Conservation (phyloP, 139 green algal genomes). For the Chlamydomonas eustigma region DNA sequence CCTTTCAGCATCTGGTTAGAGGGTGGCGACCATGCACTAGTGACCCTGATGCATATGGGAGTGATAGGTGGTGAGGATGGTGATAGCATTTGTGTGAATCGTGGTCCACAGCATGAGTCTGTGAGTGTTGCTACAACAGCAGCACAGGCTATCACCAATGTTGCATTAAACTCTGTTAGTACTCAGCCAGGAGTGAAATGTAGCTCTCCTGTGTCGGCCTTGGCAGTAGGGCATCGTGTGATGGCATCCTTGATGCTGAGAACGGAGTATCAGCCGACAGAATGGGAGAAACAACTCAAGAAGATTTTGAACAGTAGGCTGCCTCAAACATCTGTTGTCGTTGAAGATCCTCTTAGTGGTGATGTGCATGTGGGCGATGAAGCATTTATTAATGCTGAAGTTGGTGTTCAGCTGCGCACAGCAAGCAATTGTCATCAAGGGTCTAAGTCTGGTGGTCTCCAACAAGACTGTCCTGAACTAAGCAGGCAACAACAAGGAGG, state of each 20-base stretch:
- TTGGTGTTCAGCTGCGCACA: background rate
- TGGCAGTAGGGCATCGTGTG: background rate
- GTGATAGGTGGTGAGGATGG: background rate
- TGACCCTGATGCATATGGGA: background rate
- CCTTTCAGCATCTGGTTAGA: background rate
- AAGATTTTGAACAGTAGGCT: background rate
- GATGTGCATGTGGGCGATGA: too few species aligned
- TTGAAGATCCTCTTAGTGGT: too few species aligned
- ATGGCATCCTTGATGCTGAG: background rate
- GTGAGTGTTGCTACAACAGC: too few species aligned
- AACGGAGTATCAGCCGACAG: background rate
- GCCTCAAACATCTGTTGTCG: too few species aligned
- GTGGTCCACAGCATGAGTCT: background rate
- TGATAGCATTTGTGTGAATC: too few species aligned
- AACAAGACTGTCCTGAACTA: background rate
- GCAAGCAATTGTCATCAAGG: background rate
- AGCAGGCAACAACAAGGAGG: background rate
- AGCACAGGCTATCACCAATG: too few species aligned
- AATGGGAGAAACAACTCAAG: background rate
- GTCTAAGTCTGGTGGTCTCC: background rate
- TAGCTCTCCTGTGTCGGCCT: background rate
- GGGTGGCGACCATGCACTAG: background rate
- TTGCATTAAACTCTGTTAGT: too few species aligned
- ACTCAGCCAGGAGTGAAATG: background rate
- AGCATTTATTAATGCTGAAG: too few species aligned